Evolutionary conservation across 2,329 filamentous ascomycete species (phyloP).

Genomic region (Penicillium vulpinum): DNA sequence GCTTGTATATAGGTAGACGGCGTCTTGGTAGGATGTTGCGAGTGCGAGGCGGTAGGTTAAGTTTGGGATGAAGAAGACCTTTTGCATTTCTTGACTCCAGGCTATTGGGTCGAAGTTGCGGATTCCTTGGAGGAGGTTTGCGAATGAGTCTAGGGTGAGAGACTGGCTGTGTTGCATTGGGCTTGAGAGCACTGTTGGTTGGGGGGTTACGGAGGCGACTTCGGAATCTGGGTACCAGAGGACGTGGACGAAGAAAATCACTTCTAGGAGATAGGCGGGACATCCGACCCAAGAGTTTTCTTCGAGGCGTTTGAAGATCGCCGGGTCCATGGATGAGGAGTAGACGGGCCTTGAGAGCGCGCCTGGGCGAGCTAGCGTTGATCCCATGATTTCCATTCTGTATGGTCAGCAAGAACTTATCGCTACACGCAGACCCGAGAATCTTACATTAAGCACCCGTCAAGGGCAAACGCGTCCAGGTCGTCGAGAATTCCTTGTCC

Average conservation of each 20-base stretch:
- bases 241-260: slow-evolving; percentile 43
- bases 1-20: slow-evolving; percentile 44
- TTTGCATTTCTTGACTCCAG: slow-evolving; percentile 42
- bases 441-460: slow-evolving; percentile 40
- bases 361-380: slow-evolving; percentile 42
- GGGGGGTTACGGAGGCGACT: slow-evolving; percentile 22
- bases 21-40: slow-evolving; percentile 42
- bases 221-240: slow-evolving; percentile 37
- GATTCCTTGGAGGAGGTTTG: slow-evolving; percentile 39
- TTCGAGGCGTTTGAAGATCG: slow-evolving; percentile 41
- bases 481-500: slow-evolving; percentile 32
- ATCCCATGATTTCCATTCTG: slow-evolving; percentile 46
- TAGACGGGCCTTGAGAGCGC: slow-evolving; percentile 43
- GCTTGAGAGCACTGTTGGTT: slow-evolving; percentile 30
- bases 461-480: slow-evolving; percentile 39
- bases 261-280: slow-evolving; percentile 42
- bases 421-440: not conserved
- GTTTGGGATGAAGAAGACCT: slow-evolving; percentile 47
- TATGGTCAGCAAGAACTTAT: not conserved
- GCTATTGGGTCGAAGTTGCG: slow-evolving; percentile 39
- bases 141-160: slow-evolving; percentile 33
- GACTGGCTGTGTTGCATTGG: slow-evolving; percentile 28
- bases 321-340: slow-evolving; percentile 37
- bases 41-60: slow-evolving; percentile 52
- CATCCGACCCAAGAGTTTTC: slow-evolving; percentile 44